Base-by-base conservation (phyloP, 73 alveolate genomes). In the Paramecium sexaurelia region DNA sequence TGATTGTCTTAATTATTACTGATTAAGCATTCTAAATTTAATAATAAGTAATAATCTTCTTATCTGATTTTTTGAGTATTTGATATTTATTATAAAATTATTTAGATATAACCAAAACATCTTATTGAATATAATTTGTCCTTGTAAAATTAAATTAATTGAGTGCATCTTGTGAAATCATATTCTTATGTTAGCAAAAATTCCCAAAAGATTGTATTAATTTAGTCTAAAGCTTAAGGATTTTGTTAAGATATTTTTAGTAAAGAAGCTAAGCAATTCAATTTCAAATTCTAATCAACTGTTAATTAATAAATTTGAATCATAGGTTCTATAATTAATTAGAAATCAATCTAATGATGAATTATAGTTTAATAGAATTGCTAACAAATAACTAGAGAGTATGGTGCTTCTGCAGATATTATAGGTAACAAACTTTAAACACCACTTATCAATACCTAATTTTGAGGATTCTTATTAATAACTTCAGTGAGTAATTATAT, bases 161-260 rank as follows among this genome's bases (percentile, higher is more conserved):
- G 26, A 32, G 32, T 33, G 43, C 86, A 71, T 33, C 56, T 37
- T 33, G 13, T 37, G 1, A 71, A 71, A 9, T 71, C 56, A 71
- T 32, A 71, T 10, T 33, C 57, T 20, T 71, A 20, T 11, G 55
- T 33, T 35, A 32, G 15, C 36, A 71, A 33, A 37, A 33, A 71
- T 15, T 71, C 86, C 86, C 86, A 71, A 71, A 27, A 71, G 15
- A 71, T 33, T 32, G 36, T 71, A 71, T 11, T 71, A 15, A 32
- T 71, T 71, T 71, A 32, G 26, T 61, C 83, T 26, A 13, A 61
- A 61, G 39, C 19, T 33, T 71, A 32, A 0, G 3, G 20, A 71
- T 36, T 33, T 71, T 33, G 10, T 27, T 29, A 11, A 36, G 56
- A 13, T 22, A 71, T 27, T 35, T 71, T 71, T 27, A 71, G 17